These are phyloP conservation scores for Tricholomella constricta DNA, from an alignment of 768 basidiomycete species.

Conservation along the genomic window DNA sequence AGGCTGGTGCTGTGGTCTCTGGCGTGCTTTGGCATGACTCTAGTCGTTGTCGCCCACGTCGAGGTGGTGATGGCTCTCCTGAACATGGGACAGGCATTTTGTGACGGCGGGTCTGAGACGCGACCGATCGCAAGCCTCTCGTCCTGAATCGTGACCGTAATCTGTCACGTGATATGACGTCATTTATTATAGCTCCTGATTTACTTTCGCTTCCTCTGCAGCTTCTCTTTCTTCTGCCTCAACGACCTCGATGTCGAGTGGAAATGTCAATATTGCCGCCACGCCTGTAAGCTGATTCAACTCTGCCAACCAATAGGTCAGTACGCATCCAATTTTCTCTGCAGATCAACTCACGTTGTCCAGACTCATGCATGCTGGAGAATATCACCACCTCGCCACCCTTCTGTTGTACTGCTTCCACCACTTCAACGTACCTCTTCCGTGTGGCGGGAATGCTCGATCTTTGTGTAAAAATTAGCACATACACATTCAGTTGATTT, in stretches of 20 bases:
- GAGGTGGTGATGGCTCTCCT: constrained; percentile 11
- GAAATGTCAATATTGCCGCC: constrained; percentile 94
- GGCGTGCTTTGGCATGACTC: constrained; percentile 19
- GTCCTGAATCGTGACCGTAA: constrained; percentile 12
- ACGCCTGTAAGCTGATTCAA: constrained; percentile 95
- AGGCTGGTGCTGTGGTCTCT: constrained; percentile 7
- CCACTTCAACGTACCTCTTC: constrained; percentile 83
- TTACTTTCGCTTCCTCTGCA: constrained; percentile 59
- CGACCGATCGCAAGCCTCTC: constrained; percentile 1
- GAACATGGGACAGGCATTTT: constrained; percentile 16
- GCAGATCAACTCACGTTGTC: constrained; percentile 73
- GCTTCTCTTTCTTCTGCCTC: constrained; percentile 89
- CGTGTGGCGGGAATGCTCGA: constrained; percentile 77
- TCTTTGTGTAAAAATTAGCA: constrained; percentile 38
- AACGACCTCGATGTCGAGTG: constrained; percentile 92
- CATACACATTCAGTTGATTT: not conserved
- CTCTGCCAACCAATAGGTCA: constrained; percentile 48
- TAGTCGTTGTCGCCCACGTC: not conserved
- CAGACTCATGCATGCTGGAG: constrained; percentile 99
- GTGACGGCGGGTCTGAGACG: not conserved
- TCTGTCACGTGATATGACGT: constrained; percentile 23
- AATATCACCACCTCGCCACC: constrained; percentile 96
- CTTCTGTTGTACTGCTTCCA: constrained; percentile 85
- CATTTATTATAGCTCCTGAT: constrained; percentile 22
- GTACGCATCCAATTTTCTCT: not conserved